Base-by-base conservation (phyloP, 352 stramenopile genomes). In the Globisporangium viniferum region DNA sequence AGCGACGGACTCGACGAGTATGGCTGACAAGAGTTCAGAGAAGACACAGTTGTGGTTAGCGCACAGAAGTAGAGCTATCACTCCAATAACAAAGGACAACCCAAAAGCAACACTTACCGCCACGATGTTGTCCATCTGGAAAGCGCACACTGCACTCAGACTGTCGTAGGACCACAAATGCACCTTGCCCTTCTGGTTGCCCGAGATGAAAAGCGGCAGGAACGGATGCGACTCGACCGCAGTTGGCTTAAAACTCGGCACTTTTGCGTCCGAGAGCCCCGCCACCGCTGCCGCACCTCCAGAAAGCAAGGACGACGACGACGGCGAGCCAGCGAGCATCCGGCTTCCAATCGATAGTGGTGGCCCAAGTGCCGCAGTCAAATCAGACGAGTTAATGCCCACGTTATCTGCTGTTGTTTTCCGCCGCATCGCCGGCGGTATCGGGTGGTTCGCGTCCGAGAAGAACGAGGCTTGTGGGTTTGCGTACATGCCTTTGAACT, bases 91-190 rank as follows among this genome's bases (percentile, higher is more conserved):
- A 48, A 33, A 49, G 31, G 41, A 58, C 3, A 41, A 31, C 54
- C 67, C 24, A 3, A 67, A 67, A 44, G 36, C 7, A 59, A 62
- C 9, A 57, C 68, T 33, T 77, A 93, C 86, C 73, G 77, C 58
- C 15, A 92, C 76, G 10, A 91, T 63, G 10, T 91, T 76, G n/a
- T 84, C 81, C 14, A 74, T 85, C 75, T 88, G 85, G 64, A 92
- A 94, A 18, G 79, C 70, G 57, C 74, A 90, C 39, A 91, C 70
- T 18, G 82, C 66, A 69, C 82, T 94, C 24, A 94, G 70, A 39
- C 84, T 91, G 61, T 96, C 89, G 67, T 87, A 96, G 0, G 87
- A 92, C 89, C 87, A 96, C 59, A 96, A 49, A 64, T 95, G 87
- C 31, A 95, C 76, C 58, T 81, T 81, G 1, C 89, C 89, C 62